Evolutionary conservation across 768 basidiomycete species (phyloP), one percentile per base, ranked within the genome.

Genomic region (Polyporus arcularius): DNA sequence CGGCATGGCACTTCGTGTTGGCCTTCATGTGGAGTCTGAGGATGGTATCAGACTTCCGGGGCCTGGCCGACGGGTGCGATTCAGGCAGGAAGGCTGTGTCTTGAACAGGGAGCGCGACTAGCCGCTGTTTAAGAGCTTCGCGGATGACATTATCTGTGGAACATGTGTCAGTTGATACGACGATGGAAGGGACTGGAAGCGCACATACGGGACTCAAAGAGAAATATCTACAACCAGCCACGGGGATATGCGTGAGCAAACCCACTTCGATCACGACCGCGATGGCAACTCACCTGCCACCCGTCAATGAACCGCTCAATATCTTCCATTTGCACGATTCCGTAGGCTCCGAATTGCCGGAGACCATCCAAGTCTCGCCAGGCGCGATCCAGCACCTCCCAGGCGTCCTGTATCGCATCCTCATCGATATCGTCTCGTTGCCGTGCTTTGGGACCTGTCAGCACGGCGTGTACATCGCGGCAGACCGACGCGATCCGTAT

Each of bases 351-450:
- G 28, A 77, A 72, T 45, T 78, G 74, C 46, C 84, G 79, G 60
- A 95, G 75, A 8, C 74, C 72, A 42, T 93, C 92, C 52, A 97
- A 87, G 45, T 94, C 91, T 39, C 89, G 82, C 94, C 93, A 96
- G 65, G 86, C 92, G 43, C 76, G 76, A 61, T 93, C 91, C 10
- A 97, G 83, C 31, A 83, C 82, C 31, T 88, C 84, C 95, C 94
- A 98, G n/a, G 92, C 87, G 60, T 88, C 84, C 28, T 84, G 78
- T 74, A 98, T 80, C 2, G 80, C 80, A 39, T 82, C 78, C 31
- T 83, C 85, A 65, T 90, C 85, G 28, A 94, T 71, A 18, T 66
- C 73, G 32, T 80, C 77, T 48, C 83, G 79, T 9, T 84, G 81
- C n/a, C 82, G 80, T 10, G 94, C 93, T 64, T 84, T 86, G 14